Evolutionary conservation across 139 green algal genomes (phyloP), one percentile per base, ranked within the genome.

Genomic region (Zygnema cylindricum): DNA sequence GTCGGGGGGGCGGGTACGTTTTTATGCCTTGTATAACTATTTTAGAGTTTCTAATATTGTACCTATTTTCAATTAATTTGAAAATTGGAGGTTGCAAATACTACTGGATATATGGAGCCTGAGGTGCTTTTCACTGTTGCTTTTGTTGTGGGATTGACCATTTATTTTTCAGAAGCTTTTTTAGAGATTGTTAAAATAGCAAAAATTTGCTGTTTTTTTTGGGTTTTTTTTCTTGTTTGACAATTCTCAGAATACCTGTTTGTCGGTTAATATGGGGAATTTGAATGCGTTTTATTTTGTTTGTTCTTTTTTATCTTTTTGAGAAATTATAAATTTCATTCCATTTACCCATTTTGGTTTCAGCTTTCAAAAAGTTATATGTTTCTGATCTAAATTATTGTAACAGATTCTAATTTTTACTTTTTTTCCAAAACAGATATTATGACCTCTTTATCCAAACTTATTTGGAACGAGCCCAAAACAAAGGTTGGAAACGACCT

Each of bases 381-480:
- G 7, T 25, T 16, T 25, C 49, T 63, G 7, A 63, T 16, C 49
- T 25, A 63, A 16, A 63, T 63, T 63, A 16, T 63, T 16, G 49
- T n/a, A n/a, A n/a, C n/a, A n/a, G n/a, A n/a, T n/a, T n/a, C n/a
- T n/a, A n/a, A n/a, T n/a, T 16, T 63, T 7, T 63, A 7, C 49
- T 63, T 63, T 63, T 63, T 16, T 63, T 7, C 49, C 16, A 16
- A 16, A 16, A 25, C 77, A 87, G 82, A 54, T 87, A 87, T 21
- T 87, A 87, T 35, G 82, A 87, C 82, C 43, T 87, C 25, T 87
- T 87, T 35, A 69, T 87, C 25, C 69, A 82, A 55, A 82, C 35
- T 23, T 87, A 87, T 55, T 33, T 82, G 55, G 82, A 0, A 55
- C 41, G 69, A 43, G 82, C 82, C 57, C 21, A 43, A 32, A 42